These are phyloP conservation scores for Coprinopsis sp. DNA, from an alignment of 768 basidiomycete species.

Conservation along the genomic window DNA sequence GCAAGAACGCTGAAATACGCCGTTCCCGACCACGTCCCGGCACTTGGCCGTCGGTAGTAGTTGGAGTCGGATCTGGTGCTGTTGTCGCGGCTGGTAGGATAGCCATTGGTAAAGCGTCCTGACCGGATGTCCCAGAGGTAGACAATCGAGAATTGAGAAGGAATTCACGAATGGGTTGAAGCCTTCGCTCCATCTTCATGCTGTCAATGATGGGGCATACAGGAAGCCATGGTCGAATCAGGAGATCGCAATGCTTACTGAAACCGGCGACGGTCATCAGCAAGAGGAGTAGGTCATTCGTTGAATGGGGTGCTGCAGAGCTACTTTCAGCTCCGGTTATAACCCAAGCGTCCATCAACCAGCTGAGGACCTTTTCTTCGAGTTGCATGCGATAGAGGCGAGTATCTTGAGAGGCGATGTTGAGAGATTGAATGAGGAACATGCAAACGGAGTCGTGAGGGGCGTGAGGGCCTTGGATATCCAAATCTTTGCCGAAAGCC, in stretches of 20 bases:
- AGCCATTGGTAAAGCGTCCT: no score
- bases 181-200: conserved; percentile 53
- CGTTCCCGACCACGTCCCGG: conserved; percentile 59
- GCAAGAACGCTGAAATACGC: conserved; percentile 56
- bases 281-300: conserved; percentile 59
- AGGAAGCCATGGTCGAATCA: conserved; percentile 57
- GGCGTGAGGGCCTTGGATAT: conserved; percentile 83
- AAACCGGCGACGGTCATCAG: conserved; percentile 63
- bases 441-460: conserved; percentile 89
- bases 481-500: conserved; percentile 72
- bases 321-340: conserved; percentile 28
- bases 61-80: no score
- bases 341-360: conserved; percentile 75
- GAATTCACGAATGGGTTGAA: conserved; percentile 63
- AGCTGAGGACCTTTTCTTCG: conserved; percentile 80
- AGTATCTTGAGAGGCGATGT: conserved; percentile 74
- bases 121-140: no score
- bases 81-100: no score
- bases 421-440: conserved; percentile 68
- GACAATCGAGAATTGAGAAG: conserved; percentile 64
- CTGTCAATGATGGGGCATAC: conserved; percentile 61
- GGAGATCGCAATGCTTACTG: conserved; percentile 38
- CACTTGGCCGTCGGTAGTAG: no score
- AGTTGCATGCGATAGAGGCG: conserved; percentile 78
- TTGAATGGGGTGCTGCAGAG: conserved; percentile 43